Percentiles rank a stretch among this genome's conserved stretches.
These are phyloP conservation scores for Iodosphaeria phyllophila DNA, from an alignment of 2,329 filamentous ascomycete genomes.

Conservation along the genomic window DNA sequence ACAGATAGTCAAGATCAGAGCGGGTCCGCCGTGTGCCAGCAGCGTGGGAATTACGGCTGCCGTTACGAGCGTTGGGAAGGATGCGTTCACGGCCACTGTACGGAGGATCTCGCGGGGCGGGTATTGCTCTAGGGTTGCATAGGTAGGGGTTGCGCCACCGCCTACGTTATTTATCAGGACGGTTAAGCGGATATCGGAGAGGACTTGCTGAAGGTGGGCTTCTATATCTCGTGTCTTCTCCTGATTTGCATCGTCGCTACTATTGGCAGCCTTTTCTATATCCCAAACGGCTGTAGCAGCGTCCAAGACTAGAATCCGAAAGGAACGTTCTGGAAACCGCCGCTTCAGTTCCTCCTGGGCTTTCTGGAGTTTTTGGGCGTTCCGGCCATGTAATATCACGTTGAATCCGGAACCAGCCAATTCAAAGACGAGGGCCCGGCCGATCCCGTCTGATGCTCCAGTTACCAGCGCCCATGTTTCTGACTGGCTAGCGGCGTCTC, in stretches of 20 bases:
- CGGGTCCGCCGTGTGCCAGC: slow-evolving; percentile 2
- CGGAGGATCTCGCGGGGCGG: slow-evolving; percentile 1
- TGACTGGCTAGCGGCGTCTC: no score
- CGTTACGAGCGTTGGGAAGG: slow-evolving; percentile 1
- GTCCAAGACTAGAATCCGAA: slow-evolving; percentile 22
- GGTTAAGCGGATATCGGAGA: slow-evolving; percentile 22
- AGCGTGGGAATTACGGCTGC: slow-evolving; percentile 1
- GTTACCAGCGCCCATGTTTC: slow-evolving; percentile 30
- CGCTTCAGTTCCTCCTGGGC: slow-evolving; percentile 16
- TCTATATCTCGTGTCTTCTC: background rate
- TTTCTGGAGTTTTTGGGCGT: slow-evolving; percentile 20
- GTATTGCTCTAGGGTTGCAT: slow-evolving; percentile 2
- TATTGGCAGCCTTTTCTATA: no score
- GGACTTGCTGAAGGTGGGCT: slow-evolving; percentile 3
- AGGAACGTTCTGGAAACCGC: slow-evolving; percentile 16
- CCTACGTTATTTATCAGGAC: slow-evolving; percentile 40
- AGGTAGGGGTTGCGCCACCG: slow-evolving; percentile 10
- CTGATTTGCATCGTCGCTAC: background rate
- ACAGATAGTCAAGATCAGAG: slow-evolving; percentile 30
- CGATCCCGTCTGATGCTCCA: slow-evolving; percentile 31
- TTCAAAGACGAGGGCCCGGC: slow-evolving; percentile 25
- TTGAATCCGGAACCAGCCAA: slow-evolving; percentile 32
- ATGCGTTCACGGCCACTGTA: slow-evolving; percentile 1
- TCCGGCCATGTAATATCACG: slow-evolving; percentile 32
- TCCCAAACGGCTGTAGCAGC: slow-evolving; percentile 8